Evolutionary conservation across 169 alveolate species (phyloP).

Genomic region (Babesia caballi): DNA sequence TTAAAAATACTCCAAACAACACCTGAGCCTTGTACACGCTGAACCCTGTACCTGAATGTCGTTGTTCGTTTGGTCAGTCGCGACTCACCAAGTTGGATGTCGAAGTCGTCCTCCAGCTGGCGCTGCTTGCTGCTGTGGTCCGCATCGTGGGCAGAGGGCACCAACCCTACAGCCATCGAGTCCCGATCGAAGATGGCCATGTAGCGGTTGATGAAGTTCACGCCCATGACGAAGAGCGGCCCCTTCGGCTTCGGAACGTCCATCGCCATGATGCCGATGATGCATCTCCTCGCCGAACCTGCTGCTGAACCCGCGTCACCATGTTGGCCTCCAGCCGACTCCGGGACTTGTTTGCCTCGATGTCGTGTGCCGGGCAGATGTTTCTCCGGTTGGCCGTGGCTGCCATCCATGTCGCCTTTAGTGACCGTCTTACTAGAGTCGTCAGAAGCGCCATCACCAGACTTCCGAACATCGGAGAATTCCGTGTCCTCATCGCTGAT

Average conservation of each 20-base stretch:
- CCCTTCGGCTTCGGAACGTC: constrained; percentile 83
- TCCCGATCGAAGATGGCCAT: constrained; percentile 83
- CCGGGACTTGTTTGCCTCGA: too few species aligned
- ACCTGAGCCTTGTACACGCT: neutral
- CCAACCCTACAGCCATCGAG: constrained; percentile 75
- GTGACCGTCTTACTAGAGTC: neutral
- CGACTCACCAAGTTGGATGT: neutral
- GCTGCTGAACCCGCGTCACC: neutral
- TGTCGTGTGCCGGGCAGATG: too few species aligned
- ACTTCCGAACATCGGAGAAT: neutral
- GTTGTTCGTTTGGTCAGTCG: neutral
- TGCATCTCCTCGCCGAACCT: constrained; percentile 40
- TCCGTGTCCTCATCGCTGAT: constrained; percentile 52
- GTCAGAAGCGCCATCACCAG: neutral
- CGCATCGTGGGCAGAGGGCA: constrained; percentile 72
- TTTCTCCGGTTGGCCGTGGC: neutral
- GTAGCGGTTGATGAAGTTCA: constrained; percentile 75
- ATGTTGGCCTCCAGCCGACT: too few species aligned
- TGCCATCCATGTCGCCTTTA: neutral
- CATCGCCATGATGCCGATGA: constrained; percentile 76
- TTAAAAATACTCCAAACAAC: neutral
- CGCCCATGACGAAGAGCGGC: constrained; percentile 81
- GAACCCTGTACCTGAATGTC: neutral
- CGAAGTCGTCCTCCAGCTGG: constrained; percentile 29
- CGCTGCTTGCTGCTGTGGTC: constrained; percentile 30